Conservation (phyloP, 2,329 filamentous ascomycete species). For the Penicillium concentricum region DNA sequence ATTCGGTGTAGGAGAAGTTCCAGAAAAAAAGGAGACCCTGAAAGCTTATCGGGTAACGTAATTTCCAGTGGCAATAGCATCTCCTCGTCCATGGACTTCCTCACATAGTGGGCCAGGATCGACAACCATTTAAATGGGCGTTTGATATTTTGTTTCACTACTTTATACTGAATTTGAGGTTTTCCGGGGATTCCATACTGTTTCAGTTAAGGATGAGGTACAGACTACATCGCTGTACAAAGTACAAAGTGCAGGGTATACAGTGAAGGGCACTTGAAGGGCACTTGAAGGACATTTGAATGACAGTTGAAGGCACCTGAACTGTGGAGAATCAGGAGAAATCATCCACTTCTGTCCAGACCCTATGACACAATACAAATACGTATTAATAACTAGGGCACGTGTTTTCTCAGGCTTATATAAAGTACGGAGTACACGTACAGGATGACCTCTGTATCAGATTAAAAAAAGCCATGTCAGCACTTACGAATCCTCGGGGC, state of each 20-base stretch:
- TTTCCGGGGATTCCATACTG: not conserved
- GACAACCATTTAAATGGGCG: slow-evolving; percentile 11
- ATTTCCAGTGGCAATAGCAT: slow-evolving; percentile 12
- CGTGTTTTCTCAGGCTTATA: not conserved
- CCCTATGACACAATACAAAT: not conserved
- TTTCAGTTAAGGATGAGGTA: too few species aligned
- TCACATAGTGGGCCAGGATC: slow-evolving; percentile 19
- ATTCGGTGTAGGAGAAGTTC: not conserved
- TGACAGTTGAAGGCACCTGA: not conserved
- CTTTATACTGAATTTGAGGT: slow-evolving; percentile 7
- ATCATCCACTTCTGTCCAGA: not conserved
- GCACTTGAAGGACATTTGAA: too few species aligned
- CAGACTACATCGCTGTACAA: too few species aligned
- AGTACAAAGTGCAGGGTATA: too few species aligned
- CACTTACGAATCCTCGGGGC: slow-evolving; percentile 1
- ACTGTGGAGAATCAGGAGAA: slow-evolving; percentile 1
- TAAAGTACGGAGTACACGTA: too few species aligned
- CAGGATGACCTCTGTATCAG: too few species aligned
- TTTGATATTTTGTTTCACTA: not conserved
- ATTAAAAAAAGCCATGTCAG: not conserved
- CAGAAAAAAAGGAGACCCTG: slow-evolving; percentile 3
- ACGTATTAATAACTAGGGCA: not conserved
- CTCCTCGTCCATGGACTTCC: slow-evolving; percentile 10
- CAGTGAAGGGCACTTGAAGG: too few species aligned
- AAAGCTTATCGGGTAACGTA: slow-evolving; percentile 16